Base-by-base conservation (phyloP, 2,329 filamentous ascomycete genomes). In the Colletotrichum neosansevieriae region DNA sequence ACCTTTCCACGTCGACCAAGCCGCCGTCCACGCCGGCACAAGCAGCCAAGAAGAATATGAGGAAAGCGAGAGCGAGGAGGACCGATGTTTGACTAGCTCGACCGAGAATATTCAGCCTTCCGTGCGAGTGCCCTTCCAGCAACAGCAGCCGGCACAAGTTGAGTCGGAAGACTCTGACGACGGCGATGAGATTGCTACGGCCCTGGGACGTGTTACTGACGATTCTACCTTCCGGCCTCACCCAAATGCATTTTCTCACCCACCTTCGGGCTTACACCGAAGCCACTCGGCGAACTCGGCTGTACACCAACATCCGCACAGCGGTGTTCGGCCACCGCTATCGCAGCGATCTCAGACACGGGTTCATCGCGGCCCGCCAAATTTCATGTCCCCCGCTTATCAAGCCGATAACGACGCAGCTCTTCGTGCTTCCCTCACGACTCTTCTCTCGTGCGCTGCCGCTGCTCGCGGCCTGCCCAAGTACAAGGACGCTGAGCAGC, bases 31-130 rank as follows among this genome's bases (percentile, higher is more conserved):
- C 21, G 75, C 79, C 60, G 82, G 81, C 53, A 82, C 85, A 36
- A 97, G 94, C 79, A 97, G 94, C 75, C 94, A 97, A 77, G 94
- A 97, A 73, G 94, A 97, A 81, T 97, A 97, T 75, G 94, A 97
- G 38, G 94, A 97, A 82, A 97, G 92, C 70, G 94, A 97, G 78
- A 97, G 88, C 79, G 94, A 97, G 71, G 94, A 94, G 47, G 94
- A 97, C 74, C 88, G 86, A 13, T 73, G 88, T 11, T 78, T 90
- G 75, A 85, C 85, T 2, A 89, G 87, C 73, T 90, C 88, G 13
- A 85, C 83, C 51, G 88, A 90, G 73, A 84, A 87, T 64, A 75
- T 84, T 32, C 73, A 71, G 47, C 75, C 70, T 50, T 76, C 62
- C 63, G 76, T 58, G 59, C 77, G 50, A 69, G 72, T 75, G 40